Percentiles rank a stretch among this genome's conserved stretches.
Evolutionary conservation across 306 rosid genomes (phyloP).

Genomic region (Gleditsia sinensis): DNA sequence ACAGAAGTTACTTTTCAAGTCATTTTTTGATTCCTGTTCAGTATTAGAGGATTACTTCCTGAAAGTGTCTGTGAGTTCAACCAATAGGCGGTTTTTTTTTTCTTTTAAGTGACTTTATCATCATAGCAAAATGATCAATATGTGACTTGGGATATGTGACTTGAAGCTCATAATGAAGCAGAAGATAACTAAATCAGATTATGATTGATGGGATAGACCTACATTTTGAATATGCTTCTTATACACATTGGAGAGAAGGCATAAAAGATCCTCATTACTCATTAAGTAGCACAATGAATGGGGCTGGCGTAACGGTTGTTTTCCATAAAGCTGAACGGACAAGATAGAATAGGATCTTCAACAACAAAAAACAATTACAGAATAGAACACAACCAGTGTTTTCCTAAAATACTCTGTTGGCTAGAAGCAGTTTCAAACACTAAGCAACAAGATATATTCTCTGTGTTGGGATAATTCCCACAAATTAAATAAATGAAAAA

Average conservation of each 20-base stretch:
- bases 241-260: neutral
- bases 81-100: neutral
- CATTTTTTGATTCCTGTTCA: neutral
- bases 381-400: neutral
- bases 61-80: neutral
- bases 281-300: neutral
- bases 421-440: neutral
- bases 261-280: neutral
- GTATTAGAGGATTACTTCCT: neutral
- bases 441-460: neutral
- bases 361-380: neutral
- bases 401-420: neutral
- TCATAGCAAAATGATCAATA: neutral
- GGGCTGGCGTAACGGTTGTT: neutral
- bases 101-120: neutral
- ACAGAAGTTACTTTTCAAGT: neutral
- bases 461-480: too few species aligned
- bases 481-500: too few species aligned
- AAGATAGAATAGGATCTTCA: neutral
- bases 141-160: neutral
- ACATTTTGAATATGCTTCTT: neutral
- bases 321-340: neutral
- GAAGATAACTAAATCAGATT: neutral
- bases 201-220: neutral
- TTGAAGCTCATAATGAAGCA: neutral